A percentile compares a stretch with the other conserved stretches of the same genome.
These are phyloP conservation scores for Elaeagnus macrophylla DNA, from an alignment of 306 rosid genomes.

Conservation along the genomic window DNA sequence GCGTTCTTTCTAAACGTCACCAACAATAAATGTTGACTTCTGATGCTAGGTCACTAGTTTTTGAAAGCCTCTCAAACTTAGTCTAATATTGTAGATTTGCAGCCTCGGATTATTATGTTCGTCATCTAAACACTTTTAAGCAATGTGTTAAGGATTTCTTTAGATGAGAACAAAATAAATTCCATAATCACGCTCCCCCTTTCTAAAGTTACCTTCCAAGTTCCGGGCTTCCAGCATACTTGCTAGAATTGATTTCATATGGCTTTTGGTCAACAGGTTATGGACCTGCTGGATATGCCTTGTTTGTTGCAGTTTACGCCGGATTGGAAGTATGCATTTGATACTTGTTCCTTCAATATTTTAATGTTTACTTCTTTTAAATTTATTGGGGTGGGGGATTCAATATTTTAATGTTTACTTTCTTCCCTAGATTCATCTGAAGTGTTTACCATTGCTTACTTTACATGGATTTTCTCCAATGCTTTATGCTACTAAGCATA, in stretches of 20 bases:
- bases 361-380: not conserved
- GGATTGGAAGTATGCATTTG: constrained; percentile 67
- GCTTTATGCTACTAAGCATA: not conserved
- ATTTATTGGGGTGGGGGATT: too few species aligned
- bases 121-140: too few species aligned
- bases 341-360: constrained; percentile 10
- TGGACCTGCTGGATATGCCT: constrained; percentile 92
- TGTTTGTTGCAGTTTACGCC: constrained; percentile 88
- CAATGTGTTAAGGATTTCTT: too few species aligned
- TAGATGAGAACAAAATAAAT: too few species aligned
- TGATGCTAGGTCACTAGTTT: not conserved
- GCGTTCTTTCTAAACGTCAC: not conserved
- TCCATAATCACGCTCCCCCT: not conserved
- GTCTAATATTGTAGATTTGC: too few species aligned
- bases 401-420: not conserved
- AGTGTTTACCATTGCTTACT: not conserved
- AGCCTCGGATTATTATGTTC: too few species aligned
- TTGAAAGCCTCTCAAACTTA: not conserved
- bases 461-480: not conserved
- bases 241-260: not conserved
- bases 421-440: not conserved
- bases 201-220: not conserved
- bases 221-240: too few species aligned
- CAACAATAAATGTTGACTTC: too few species aligned
- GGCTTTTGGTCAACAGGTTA: constrained; percentile 52